Evolutionary conservation across 306 rosid genomes (phyloP), one percentile per base, ranked within the genome.

Genomic region (Castanospermum australe): DNA sequence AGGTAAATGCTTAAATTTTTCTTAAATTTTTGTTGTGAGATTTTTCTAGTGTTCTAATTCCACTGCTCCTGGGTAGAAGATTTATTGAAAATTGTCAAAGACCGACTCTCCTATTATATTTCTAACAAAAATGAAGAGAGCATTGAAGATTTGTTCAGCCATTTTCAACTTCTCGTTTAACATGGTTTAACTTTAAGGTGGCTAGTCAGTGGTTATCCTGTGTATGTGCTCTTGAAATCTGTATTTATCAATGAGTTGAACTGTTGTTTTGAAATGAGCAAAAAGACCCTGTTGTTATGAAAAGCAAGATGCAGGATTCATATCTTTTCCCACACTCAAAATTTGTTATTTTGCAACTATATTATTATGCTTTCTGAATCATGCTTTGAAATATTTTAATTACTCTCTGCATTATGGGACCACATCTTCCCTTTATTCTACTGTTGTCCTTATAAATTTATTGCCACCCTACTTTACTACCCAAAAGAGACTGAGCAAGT

Each of bases 151-250:
- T 17, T 60, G 59, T 45, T 50, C 2, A 8, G 25, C 50, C 24
- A 76, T 47, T 30, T 42, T n/a, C 25, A 51, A 63, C 61, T 51
- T 15, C 57, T 18, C 68, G 62, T 61, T 77, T 66, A 70, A 59
- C 20, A 7, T 21, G 55, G 84, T 36, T 44, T 81, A 75, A 74
- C 82, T 36, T 44, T 81, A 75, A 74, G 75, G 32, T 39, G n/a
- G 45, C 28, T 9, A 63, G 0, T 35, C 12, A 1, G 8, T 35
- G 47, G 12, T 44, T 9, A 8, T 6, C 13, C 3, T 13, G 25
- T 17, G 47, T 1, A n/a, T 50, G 24, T 17, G 7, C 0, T 17
- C 68, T 62, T 62, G 44, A n/a, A 76, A 69, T 79, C 66, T 39
- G 55, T 67, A 41, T 45, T 15, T 67, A 79, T 36, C 77, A 39